Evolutionary conservation across 192 early-diverging fungal genomes (phyloP).

Genomic region (Umbelopsis sp.): DNA sequence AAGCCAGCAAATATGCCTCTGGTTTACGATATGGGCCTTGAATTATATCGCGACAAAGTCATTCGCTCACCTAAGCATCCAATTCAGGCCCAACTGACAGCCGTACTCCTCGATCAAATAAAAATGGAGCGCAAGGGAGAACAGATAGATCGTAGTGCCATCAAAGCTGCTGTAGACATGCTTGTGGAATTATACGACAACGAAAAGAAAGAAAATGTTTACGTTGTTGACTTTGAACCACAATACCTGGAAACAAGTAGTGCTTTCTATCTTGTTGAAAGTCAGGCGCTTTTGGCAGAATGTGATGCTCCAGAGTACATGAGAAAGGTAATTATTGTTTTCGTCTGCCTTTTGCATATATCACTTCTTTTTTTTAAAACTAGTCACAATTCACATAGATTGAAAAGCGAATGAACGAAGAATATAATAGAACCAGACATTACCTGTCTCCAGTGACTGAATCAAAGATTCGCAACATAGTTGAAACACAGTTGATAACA

Average conservation of each 20-base stretch:
- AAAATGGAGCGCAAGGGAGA: conserved; percentile 77
- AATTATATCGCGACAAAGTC: conserved; percentile 83
- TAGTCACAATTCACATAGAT: conserved; percentile 41
- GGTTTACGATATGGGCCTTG: conserved; percentile 83
- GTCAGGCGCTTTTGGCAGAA: conserved; percentile 51
- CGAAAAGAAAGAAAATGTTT: conserved; percentile 60
- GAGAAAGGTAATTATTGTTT: conserved; percentile 50
- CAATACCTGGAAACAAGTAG: conserved; percentile 73
- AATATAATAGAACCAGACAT: conserved; percentile 69
- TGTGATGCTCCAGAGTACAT: conserved; percentile 77
- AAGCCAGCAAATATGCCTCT: conserved; percentile 64
- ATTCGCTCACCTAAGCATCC: conserved; percentile 58
- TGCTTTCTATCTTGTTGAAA: conserved; percentile 69
- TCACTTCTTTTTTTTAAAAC: neutral
- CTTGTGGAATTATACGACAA: conserved; percentile 65
- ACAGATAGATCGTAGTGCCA: conserved; percentile 72
- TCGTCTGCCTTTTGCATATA: neutral
- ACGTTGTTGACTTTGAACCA: conserved; percentile 78
- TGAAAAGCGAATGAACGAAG: conserved; percentile 77
- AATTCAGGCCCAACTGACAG: conserved; percentile 60
- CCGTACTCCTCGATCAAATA: conserved; percentile 78
- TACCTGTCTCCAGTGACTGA: conserved; percentile 74
- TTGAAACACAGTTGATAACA: conserved; percentile 79
- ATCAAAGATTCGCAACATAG: conserved; percentile 66
- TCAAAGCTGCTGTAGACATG: conserved; percentile 79